These are phyloP conservation scores for Backusella morwellensis DNA, from an alignment of 192 early-diverging fungal species.

Conservation along the genomic window DNA sequence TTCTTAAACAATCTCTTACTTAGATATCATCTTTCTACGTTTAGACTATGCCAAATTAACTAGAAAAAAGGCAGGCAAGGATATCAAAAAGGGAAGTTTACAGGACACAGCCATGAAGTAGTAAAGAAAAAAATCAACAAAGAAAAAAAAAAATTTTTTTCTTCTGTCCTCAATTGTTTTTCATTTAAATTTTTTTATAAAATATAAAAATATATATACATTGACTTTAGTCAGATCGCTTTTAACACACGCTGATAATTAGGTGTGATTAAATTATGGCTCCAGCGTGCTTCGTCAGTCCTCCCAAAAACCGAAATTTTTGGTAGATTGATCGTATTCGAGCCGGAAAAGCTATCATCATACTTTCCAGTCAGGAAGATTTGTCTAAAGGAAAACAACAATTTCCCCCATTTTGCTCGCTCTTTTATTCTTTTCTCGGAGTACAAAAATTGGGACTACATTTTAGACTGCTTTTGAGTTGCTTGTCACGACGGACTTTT, in stretches of 20 bases:
- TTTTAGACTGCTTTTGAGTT: background rate
- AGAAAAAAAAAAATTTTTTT: background rate
- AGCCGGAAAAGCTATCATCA: slow-evolving; percentile 7
- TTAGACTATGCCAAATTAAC: slow-evolving; percentile 12
- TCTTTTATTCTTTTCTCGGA: background rate
- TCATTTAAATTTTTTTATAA: background rate
- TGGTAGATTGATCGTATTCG: slow-evolving; percentile 3
- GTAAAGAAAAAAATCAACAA: background rate
- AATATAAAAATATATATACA: background rate
- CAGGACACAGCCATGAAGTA: slow-evolving; percentile 10
- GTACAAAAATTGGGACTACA: background rate
- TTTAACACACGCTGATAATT: background rate
- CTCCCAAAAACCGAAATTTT: background rate
- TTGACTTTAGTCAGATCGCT: background rate
- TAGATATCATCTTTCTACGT: background rate
- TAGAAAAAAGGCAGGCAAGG: background rate
- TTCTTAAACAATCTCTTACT: background rate
- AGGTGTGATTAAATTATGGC: background rate
- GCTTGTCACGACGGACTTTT: background rate
- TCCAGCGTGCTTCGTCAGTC: slow-evolving; percentile 2
- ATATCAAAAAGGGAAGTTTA: background rate
- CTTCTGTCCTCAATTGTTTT: background rate
- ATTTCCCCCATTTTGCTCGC: background rate
- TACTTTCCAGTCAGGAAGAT: slow-evolving; percentile 9
- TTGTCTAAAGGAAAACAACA: background rate